Evolutionary conservation across 192 early-diverging fungal species (phyloP), one percentile per base, ranked within the genome.

Genomic region (Backusella luteola): DNA sequence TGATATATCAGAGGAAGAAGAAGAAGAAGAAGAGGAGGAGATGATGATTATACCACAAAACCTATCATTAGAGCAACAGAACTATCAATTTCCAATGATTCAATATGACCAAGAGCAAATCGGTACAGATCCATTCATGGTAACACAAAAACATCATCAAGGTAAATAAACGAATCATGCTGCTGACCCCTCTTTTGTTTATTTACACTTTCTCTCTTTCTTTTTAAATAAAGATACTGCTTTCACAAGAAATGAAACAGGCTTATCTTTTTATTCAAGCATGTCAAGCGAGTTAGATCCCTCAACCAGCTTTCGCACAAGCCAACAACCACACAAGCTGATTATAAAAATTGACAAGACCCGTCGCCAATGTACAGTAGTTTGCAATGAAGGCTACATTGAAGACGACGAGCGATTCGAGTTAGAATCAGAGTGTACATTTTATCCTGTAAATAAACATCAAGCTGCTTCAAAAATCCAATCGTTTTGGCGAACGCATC

Each of bases 351-450:
- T 63, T 12, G 21, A 23, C 21, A 63, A 63, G 14, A 29, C 46
- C 17, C 46, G 46, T 49, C 46, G 9, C 8, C 56, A 63, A 63
- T 63, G 56, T 29, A 14, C 21, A 26, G 23, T 63, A 11, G 29
- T 63, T 63, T 63, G 29, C 12, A 23, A 63, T 63, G 21, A 29
- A 63, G 21, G 56, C 26, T 26, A 63, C 56, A 63, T 29, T 63
- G 23, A 63, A 23, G 56, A 63, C 26, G 56, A 32, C 8, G 23
- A 29, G 9, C 23, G 26, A 49, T n/a, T 17, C 26, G 56, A 63
- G 29, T 63, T 63, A 63, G 56, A 63, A 15, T 63, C 56, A 63
- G 23, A 63, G 26, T 29, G 56, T 63, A 63, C 56, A 63, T 63
- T 63, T 26, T 63, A 63, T 29, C 23, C 56, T 63, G 9, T 63